These are phyloP conservation scores for Priceomyces haplophilus DNA, from an alignment of 805 yeast genomes.

Conservation along the genomic window DNA sequence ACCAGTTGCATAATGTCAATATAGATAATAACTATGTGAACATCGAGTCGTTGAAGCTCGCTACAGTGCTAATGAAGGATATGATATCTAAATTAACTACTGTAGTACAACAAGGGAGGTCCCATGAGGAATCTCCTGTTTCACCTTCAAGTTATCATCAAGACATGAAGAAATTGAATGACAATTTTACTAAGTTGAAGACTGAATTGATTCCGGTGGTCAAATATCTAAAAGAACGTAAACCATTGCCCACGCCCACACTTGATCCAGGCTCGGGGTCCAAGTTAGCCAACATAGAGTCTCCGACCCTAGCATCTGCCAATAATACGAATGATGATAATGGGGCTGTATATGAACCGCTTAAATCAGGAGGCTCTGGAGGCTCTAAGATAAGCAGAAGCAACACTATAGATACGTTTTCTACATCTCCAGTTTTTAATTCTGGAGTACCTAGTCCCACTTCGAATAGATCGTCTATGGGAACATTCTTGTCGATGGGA, in stretches of 20 bases:
- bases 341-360: constrained; percentile 1
- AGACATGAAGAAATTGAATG: constrained; percentile 45
- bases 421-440: constrained; percentile 3
- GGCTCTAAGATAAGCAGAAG: constrained; percentile 7
- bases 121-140: constrained; percentile 11
- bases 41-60: constrained; percentile 36
- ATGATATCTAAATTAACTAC: constrained; percentile 25
- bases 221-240: constrained; percentile 58
- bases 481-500: constrained; percentile 38
- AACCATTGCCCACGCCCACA: constrained; percentile 67
- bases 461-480: constrained; percentile 37
- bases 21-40: constrained; percentile 35
- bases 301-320: constrained; percentile 29
- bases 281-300: constrained; percentile 15
- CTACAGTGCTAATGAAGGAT: constrained; percentile 34
- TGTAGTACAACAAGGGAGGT: constrained; percentile 17
- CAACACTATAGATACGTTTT: constrained; percentile 8
- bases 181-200: constrained; percentile 53
- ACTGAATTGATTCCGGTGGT: constrained; percentile 65
- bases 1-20: constrained; percentile 28
- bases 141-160: constrained; percentile 17
- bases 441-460: constrained; percentile 20
- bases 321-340: constrained; percentile 12
- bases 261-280: constrained; percentile 44
- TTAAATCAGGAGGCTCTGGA: constrained; percentile 1